Evolutionary conservation across 2,329 filamentous ascomycete genomes (phyloP).

Genomic region (Rutstroemia sydowiana): DNA sequence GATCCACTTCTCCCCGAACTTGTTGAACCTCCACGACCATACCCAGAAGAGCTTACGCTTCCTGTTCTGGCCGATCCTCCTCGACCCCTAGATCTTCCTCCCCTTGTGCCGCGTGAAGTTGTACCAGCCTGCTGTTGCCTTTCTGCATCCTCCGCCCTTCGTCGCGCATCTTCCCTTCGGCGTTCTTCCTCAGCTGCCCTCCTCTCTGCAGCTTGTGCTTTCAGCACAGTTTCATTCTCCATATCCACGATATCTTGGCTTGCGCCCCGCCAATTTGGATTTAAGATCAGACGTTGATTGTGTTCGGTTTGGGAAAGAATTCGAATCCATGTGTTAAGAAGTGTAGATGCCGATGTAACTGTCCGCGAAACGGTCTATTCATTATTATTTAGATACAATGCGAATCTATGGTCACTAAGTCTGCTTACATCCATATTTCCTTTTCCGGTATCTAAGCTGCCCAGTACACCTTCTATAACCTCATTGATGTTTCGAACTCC

Average conservation of each 20-base stretch:
- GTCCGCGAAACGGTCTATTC: conserved; percentile 73
- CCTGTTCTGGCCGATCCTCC: conserved; percentile 21
- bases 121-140: conserved; percentile 37
- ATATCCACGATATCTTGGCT: conserved; percentile 79
- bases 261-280: conserved; percentile 84
- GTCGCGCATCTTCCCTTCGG: conserved; percentile 61
- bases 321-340: conserved; percentile 91
- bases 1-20: conserved; percentile 17
- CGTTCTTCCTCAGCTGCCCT: conserved; percentile 72
- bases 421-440: conserved; percentile 66
- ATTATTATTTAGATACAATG: conserved; percentile 16
- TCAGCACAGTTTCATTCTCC: conserved; percentile 68
- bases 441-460: conserved; percentile 63
- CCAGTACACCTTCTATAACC: conserved; percentile 72
- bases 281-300: conserved; percentile 84
- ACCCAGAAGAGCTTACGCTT: conserved; percentile 20
- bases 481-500: conserved; percentile 81
- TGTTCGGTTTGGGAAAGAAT: conserved; percentile 97
- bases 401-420: neutral
- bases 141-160: conserved; percentile 54
- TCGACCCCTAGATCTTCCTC: conserved; percentile 25
- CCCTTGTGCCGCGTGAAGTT: conserved; percentile 29
- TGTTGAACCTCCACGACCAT: conserved; percentile 24
- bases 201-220: conserved; percentile 70
- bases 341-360: conserved; percentile 76